Base-by-base conservation (phyloP, 179 eudicot species). In the Beta corolliflora region DNA sequence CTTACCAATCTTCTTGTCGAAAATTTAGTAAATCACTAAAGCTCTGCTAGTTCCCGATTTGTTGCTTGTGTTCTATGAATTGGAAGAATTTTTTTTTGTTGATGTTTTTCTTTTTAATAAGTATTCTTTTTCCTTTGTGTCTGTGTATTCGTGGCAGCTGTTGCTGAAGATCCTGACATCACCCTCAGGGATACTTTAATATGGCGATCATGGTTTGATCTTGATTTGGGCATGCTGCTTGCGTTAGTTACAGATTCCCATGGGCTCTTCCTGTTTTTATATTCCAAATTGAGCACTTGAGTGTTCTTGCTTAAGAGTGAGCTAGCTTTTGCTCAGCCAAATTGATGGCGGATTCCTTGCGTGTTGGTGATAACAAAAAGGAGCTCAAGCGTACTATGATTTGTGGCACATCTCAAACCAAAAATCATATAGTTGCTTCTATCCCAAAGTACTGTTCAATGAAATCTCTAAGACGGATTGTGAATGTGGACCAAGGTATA, bases 391-490 rank as follows among this genome's bases (percentile, higher is more conserved):
- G 81, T 19, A 76, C 59, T 80, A 25, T 64, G 60, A 76, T 70
- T 67, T 53, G 70, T 72, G 69, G 68, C 78, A 77, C 82, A 67
- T 64, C 60, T 54, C 85, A 46, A 79, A 78, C 90, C 25, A 79
- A 77, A 16, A 80, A 76, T 55, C 46, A 80, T 85, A 77, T 85
- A 68, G 74, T 85, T 85, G 88, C 91, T 83, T 81, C 89, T 41
- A 59, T 85, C 16, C 83, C 93, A 41, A 86, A 87, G 72, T 65
- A 56, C 25, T 84, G 61, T 29, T 60, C 93, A 60, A 86, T 84
- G 69, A 85, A 86, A 86, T 87, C 87, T 65, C 54, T 85, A 7
- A 83, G 84, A 83, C 82, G 84, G 61, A 71, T 86, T n/a, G 63
- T 81, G 29, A 82, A 86, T 45, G 74, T 83, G 81, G 88, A 90